Evolutionary conservation across 2,329 filamentous ascomycete species (phyloP).

Genomic region (Aspergillus thermomutatus): DNA sequence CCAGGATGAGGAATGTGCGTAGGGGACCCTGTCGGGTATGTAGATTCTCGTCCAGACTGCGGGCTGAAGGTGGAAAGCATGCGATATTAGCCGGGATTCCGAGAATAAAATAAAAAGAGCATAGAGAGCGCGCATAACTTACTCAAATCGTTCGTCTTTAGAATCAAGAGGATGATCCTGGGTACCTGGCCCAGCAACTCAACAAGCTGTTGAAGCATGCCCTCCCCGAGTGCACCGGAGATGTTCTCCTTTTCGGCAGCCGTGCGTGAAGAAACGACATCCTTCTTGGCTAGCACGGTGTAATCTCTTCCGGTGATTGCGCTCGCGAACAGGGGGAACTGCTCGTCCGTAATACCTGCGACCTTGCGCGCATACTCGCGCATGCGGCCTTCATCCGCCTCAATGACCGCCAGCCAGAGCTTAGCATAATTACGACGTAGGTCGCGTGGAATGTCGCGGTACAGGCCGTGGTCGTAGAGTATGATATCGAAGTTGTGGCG

Average conservation of each 20-base stretch:
- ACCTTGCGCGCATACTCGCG: constrained; percentile 84
- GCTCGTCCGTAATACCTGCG: constrained; percentile 79
- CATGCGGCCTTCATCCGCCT: constrained; percentile 82
- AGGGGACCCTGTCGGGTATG: constrained; percentile 57
- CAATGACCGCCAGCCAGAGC: constrained; percentile 94
- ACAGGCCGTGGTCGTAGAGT: constrained; percentile 94
- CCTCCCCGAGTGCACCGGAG: constrained; percentile 77
- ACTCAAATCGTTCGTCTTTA: constrained; percentile 96
- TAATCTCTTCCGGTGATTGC: constrained; percentile 96
- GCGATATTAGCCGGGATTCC: constrained; percentile 1
- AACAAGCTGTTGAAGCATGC: constrained; percentile 83
- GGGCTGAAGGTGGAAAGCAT: constrained; percentile 45
- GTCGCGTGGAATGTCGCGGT: constrained; percentile 79
- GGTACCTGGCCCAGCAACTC: constrained; percentile 85
- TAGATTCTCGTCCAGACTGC: constrained; percentile 82
- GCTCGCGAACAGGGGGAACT: constrained; percentile 92
- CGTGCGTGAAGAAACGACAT: constrained; percentile 58
- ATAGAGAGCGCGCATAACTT: constrained; percentile 24
- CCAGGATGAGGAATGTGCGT: constrained; percentile 62
- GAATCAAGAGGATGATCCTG: constrained; percentile 84
- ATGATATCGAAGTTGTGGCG: constrained; percentile 88
- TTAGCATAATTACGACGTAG: constrained; percentile 87
- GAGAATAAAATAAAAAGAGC: not conserved
- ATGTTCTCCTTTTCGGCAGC: constrained; percentile 82
- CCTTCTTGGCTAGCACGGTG: constrained; percentile 63